Conservation (phyloP, 2,329 filamentous ascomycete genomes). For the Colletotrichum sp. region DNA sequence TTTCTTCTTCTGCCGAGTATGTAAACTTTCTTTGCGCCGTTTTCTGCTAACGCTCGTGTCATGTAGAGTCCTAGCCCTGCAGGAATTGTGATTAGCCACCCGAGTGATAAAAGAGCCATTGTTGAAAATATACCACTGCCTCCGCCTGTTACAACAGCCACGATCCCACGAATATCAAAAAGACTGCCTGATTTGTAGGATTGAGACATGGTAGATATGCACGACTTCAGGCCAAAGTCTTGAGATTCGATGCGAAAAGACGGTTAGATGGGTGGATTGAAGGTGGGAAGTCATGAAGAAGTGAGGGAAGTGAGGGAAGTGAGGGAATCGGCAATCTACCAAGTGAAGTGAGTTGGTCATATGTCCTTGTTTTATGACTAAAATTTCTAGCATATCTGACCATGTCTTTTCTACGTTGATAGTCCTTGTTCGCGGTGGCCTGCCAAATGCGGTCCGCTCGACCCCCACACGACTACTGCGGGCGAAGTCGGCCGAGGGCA, state of each 20-base stretch:
- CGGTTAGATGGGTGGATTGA: not conserved
- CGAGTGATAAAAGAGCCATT: rapidly evolving
- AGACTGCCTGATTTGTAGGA: not conserved
- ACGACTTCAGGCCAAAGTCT: too few relatives aligned
- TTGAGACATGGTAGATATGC: not conserved
- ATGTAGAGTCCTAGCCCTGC: not conserved
- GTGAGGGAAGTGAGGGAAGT: not conserved
- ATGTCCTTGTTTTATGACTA: not conserved
- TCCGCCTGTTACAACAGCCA: not conserved
- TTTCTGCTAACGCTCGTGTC: not conserved
- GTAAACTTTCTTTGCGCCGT: not conserved
- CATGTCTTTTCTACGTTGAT: not conserved
- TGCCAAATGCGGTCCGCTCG: not conserved
- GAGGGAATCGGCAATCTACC: too few relatives aligned
- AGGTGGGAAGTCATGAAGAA: not conserved
- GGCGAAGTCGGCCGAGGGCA: not conserved
- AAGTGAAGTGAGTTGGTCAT: too few relatives aligned
- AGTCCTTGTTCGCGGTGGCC: not conserved
- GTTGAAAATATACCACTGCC: not conserved
- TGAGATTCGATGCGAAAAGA: too few relatives aligned
- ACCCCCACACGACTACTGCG: not conserved
- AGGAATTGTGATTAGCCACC: not conserved
- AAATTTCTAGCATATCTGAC: not conserved
- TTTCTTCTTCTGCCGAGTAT: not conserved
- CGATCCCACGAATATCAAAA: not conserved